Percentiles rank a stretch among this genome's conserved stretches.
Conservation (phyloP, 1,284 basidiomycete genomes). For the Cryptococcus deneoformans region DNA sequence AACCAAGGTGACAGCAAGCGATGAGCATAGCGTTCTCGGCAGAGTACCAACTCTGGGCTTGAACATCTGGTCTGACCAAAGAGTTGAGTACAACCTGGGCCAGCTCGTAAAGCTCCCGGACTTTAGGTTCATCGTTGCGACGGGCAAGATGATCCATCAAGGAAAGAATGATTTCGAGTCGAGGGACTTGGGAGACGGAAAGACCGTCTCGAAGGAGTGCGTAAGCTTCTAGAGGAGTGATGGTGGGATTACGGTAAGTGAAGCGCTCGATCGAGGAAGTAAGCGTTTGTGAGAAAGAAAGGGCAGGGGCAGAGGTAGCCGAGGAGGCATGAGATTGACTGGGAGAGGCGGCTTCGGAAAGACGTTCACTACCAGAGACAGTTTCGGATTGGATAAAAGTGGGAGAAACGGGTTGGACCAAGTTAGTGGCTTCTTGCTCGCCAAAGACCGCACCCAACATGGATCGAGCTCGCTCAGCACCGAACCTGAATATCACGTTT, state of each 20-base stretch:
- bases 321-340: conserved; percentile 6
- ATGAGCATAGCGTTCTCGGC: conserved; percentile 88
- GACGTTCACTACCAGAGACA: conserved; percentile 20
- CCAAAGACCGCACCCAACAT: conserved; percentile 24
- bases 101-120: conserved; percentile 65
- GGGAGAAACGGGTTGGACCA: conserved; percentile 14
- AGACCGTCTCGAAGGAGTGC: conserved; percentile 20
- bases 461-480: conserved; percentile 38
- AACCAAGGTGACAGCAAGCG: conserved; percentile 73
- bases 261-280: conserved; percentile 22
- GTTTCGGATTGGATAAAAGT: not conserved
- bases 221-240: conserved; percentile 23
- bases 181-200: conserved; percentile 20
- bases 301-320: not conserved
- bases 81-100: conserved; percentile 62
- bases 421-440: conserved; percentile 10
- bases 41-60: conserved; percentile 62
- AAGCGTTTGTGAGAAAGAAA: conserved; percentile 15
- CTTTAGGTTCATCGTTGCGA: conserved; percentile 59
- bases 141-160: conserved; percentile 70
- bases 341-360: conserved; percentile 11
- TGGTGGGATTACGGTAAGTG: conserved; percentile 9
- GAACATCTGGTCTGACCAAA: conserved; percentile 35
- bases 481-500: conserved; percentile 20
- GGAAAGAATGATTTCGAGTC: conserved; percentile 54